Percentiles rank a stretch among this genome's conserved stretches.
Conservation (phyloP, 768 basidiomycete species). For the Nevesoporus exiguus region DNA sequence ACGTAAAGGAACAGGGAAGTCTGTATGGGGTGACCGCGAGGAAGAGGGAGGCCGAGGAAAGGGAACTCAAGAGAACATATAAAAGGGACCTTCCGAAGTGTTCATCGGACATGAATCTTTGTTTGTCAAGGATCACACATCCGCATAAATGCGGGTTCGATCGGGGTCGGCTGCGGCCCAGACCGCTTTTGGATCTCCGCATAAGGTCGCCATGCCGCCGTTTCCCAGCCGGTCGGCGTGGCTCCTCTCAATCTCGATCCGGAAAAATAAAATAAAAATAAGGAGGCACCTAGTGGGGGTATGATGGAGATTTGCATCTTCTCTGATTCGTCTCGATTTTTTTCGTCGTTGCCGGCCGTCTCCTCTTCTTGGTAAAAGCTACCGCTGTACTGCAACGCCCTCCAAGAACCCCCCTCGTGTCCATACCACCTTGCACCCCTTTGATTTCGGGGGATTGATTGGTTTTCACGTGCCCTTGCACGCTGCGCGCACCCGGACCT, state of each 20-base stretch:
- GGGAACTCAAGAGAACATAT: conserved; percentile 38
- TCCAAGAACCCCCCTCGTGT: conserved; percentile 27
- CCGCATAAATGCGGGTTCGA: conserved; percentile 36
- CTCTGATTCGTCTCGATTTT: background rate
- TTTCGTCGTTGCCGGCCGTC: background rate
- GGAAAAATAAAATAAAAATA: background rate
- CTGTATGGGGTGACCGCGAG: conserved; percentile 29
- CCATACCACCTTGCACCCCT: conserved; percentile 21
- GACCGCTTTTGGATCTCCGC: conserved; percentile 36
- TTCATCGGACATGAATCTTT: conserved; percentile 35
- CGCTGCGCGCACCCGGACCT: conserved; percentile 23
- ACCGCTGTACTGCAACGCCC: conserved; percentile 7
- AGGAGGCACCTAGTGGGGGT: background rate
- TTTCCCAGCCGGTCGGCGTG: conserved; percentile 18
- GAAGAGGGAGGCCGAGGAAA: conserved; percentile 32
- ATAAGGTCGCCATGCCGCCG: conserved; percentile 26
- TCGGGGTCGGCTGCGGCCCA: conserved; percentile 37
- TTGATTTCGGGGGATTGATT: conserved; percentile 27
- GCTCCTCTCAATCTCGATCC: conserved; percentile 25
- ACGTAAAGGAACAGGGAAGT: conserved; percentile 11
- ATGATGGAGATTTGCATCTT: background rate
- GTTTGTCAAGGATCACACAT: conserved; percentile 33
- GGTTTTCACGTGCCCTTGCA: conserved; percentile 29
- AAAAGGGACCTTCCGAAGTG: conserved; percentile 35
- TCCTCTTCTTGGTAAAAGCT: background rate